Conservation (phyloP, 495 filamentous ascomycete genomes). For the Podospora tetraspora region DNA sequence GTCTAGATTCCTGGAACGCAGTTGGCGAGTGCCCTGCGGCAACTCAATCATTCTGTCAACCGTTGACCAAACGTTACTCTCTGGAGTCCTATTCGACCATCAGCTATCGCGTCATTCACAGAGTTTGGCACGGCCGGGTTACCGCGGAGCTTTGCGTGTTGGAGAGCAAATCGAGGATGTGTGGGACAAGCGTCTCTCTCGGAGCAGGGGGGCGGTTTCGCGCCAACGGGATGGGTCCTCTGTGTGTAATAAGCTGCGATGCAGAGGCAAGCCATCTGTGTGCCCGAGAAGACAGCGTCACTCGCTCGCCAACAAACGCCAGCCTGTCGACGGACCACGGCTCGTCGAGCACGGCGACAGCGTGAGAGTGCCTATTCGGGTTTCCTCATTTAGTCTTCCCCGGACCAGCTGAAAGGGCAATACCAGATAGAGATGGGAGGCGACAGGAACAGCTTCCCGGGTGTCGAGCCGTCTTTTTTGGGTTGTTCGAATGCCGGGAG, state of each 20-base stretch:
- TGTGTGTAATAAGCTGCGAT: conserved; percentile 4
- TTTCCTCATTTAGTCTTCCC: conserved; percentile 15
- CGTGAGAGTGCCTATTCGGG: conserved; percentile 3
- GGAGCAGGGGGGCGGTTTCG: conserved; percentile 6
- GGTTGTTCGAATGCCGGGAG: not conserved
- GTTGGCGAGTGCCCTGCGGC: not conserved
- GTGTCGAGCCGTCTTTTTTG: not conserved
- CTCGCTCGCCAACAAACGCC: not conserved
- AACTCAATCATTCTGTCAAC: not conserved
- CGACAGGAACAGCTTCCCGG: not conserved
- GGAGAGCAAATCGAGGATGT: conserved; percentile 3
- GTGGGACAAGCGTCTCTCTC: conserved; percentile 4
- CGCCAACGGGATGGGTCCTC: conserved; percentile 1
- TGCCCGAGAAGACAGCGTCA: not conserved
- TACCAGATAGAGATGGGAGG: not conserved
- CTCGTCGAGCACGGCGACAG: not conserved
- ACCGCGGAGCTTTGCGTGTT: not conserved
- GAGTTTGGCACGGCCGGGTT: not conserved
- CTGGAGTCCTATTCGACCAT: not conserved
- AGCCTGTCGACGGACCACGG: not conserved
- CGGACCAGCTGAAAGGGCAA: not conserved
- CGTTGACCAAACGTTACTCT: not conserved
- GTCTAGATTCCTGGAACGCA: not conserved
- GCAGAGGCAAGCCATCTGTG: conserved; percentile 8
- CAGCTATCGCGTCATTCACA: conserved; percentile 1